Conservation (phyloP, 257 asterid species). For the Leonotis leonurus region DNA sequence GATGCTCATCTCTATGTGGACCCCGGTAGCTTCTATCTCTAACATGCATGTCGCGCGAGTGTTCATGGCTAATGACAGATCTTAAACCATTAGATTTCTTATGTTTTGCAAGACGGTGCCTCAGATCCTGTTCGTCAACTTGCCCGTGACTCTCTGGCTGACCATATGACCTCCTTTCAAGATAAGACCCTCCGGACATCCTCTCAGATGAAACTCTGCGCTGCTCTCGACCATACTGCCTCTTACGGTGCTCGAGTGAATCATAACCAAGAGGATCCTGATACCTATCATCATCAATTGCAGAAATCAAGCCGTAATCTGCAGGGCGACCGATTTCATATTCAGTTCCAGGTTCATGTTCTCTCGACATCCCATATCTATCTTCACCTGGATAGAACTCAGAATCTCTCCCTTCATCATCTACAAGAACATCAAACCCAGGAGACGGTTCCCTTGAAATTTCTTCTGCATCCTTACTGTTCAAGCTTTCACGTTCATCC, state of each 20-base stretch:
- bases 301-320: constrained; percentile 41
- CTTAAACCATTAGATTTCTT: constrained; percentile 66
- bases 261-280: constrained; percentile 43
- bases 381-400: constrained; percentile 66
- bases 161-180: constrained; percentile 43
- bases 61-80: constrained; percentile 65
- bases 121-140: constrained; percentile 53
- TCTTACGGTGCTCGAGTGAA: constrained; percentile 36
- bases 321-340: constrained; percentile 38
- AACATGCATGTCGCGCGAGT: constrained; percentile 36
- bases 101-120: constrained; percentile 60
- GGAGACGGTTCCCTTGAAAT: constrained; percentile 90
- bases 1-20: constrained; percentile 32
- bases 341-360: constrained; percentile 38
- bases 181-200: constrained; percentile 37
- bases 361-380: constrained; percentile 53
- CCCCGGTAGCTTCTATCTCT: constrained; percentile 39
- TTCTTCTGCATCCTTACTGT: constrained; percentile 48
- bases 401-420: constrained; percentile 65
- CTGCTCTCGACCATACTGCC: constrained; percentile 50
- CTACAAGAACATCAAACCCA: constrained; percentile 91
- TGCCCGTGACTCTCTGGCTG: constrained; percentile 37
- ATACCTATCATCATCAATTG: constrained; percentile 41
- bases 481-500: constrained; percentile 37
- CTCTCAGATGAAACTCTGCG: constrained; percentile 48